phyloP scores from a whole-genome alignment of 192 early-diverging fungal genomes.

The Mortierella antarctica region DNA sequence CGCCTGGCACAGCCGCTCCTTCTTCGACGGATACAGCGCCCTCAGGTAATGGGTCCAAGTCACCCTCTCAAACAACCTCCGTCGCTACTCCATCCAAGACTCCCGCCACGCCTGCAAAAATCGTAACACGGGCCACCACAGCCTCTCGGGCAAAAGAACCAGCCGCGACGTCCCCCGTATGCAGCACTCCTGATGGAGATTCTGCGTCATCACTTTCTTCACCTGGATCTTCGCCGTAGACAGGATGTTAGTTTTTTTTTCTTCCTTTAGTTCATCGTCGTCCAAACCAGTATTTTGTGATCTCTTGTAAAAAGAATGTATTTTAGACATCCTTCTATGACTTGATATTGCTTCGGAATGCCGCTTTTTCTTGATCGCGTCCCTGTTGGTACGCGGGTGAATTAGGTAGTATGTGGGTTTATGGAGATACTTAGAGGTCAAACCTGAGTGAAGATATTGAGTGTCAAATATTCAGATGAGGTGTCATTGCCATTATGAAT shows the following conservation, averaged over 20 bases:
- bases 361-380: no score
- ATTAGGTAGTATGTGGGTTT: no score
- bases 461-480: no score
- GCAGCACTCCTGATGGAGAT: not conserved
- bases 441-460: no score
- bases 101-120: not conserved
- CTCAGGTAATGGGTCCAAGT: not conserved
- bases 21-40: not conserved
- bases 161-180: no score
- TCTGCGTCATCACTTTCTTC: constrained; percentile 5
- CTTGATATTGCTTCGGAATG: not conserved
- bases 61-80: not conserved
- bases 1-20: not conserved
- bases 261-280: not conserved
- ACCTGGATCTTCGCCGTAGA: constrained; percentile 4
- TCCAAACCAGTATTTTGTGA: not conserved
- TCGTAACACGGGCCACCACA: not conserved
- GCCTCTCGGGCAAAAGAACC: not conserved
- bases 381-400: no score
- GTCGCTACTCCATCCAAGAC: not conserved
- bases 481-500: no score
- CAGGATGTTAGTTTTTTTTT: not conserved
- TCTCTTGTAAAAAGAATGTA: no score
- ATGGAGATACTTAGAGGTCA: no score
- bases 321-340: not conserved